Evolutionary conservation across 371 early-diverging fungal genomes (phyloP), one percentile per base, ranked within the genome.

Genomic region (Zychaea mexicana): DNA sequence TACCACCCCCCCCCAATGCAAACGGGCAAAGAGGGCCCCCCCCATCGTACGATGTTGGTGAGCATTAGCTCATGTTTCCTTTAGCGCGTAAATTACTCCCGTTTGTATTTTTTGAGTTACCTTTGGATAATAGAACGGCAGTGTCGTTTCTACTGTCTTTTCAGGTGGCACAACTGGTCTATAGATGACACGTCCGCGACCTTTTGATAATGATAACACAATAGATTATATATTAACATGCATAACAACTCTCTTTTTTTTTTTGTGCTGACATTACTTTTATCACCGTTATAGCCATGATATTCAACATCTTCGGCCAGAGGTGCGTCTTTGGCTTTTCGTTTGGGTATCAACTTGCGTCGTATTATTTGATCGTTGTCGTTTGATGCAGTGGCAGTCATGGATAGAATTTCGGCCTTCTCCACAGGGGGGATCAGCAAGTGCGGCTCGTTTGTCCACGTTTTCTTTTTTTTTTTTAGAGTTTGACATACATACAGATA

Each of bases 41-140:
- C 4, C 13, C 3, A 12, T 42, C 15, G 42, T 12, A 12, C 13
- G 3, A 42, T n/a, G 15, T 17, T 42, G 3, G n/a, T 15, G n/a
- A 42, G 4, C 13, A 12, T 12, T 7, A 42, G 42, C 9, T 8
- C 10, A 17, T 62, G 52, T 52, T n/a, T 13, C 22, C 32, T 12
- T 33, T 33, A n/a, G 9, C 17, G 6, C 19, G 12, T 26, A 19
- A 52, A 49, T 53, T 2, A 59, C 9, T 2, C 39, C 47, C n/a
- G n/a, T n/a, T 36, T 65, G 3, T 22, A 62, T 65, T 5, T 53
- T 70, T 54, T 66, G 66, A n/a, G 15, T 42, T 59, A 86, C 89
- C 66, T 88, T 88, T 45, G 91, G 92, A 70, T 92, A 92, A 67
- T 87, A 92, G 64, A 90, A 92, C 0, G 92, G 92, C 19, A 92